These are phyloP conservation scores for Beta lomatogona DNA, from an alignment of 179 eudicot genomes.

Conservation along the genomic window DNA sequence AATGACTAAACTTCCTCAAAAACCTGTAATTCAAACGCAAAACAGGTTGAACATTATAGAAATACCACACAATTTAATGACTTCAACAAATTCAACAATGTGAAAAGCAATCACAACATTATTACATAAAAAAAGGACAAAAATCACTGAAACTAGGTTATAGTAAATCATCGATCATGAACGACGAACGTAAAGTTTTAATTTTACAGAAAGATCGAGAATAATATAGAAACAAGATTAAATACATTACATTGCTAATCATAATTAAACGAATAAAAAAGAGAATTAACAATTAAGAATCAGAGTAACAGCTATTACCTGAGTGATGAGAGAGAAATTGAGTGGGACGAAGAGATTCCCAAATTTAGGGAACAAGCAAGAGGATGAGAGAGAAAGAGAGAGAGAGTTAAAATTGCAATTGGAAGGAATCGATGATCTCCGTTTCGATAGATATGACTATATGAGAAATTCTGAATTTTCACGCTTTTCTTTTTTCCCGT, in stretches of 20 bases:
- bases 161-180: not conserved
- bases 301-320: not conserved
- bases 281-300: not conserved
- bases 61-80: not conserved
- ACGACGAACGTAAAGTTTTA: not conserved
- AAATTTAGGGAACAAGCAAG: not conserved
- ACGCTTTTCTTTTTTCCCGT: slow-evolving; percentile 6
- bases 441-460: not conserved
- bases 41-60: not conserved
- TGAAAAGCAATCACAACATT: not conserved
- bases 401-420: not conserved
- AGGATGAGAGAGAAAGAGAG: not conserved
- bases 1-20: not conserved
- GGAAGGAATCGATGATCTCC: not conserved
- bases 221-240: not conserved
- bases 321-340: slow-evolving; percentile 18
- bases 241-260: not conserved
- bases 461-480: not conserved
- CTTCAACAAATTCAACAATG: not conserved
- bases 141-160: slow-evolving; percentile 16
- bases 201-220: not conserved
- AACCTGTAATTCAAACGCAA: slow-evolving; percentile 14
- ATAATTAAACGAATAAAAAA: not conserved
- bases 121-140: not conserved
- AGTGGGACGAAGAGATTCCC: not conserved